These are phyloP conservation scores for Penicillium nucicola DNA, from an alignment of 495 filamentous ascomycete species.

Conservation along the genomic window DNA sequence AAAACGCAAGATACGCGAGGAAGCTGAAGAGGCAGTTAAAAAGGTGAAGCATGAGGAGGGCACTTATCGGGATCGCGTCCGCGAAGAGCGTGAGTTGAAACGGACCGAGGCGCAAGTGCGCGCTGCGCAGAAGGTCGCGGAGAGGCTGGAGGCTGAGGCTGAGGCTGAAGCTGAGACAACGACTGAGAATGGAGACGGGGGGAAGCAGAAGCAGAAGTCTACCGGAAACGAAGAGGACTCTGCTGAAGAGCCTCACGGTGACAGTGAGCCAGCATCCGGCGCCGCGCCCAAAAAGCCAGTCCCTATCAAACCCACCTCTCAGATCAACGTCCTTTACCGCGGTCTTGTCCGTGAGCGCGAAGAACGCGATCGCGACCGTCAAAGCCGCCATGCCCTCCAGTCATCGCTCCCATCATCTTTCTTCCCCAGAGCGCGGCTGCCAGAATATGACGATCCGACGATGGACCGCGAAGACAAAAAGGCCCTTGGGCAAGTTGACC, in stretches of 20 bases:
- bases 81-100: conserved; percentile 67
- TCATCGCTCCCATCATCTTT: conserved; percentile 53
- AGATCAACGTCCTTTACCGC: conserved; percentile 76
- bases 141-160: conserved; percentile 61
- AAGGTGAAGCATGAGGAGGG: conserved; percentile 64
- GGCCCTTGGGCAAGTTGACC: conserved; percentile 47
- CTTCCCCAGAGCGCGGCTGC: conserved; percentile 45
- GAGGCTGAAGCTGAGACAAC: conserved; percentile 9
- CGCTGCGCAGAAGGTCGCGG: conserved; percentile 79
- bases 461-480: conserved; percentile 54
- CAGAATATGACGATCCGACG: conserved; percentile 50
- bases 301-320: conserved; percentile 47
- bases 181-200: conserved; percentile 16
- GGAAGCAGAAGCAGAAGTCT: conserved; percentile 5
- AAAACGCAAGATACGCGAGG: conserved; percentile 76
- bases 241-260: conserved; percentile 9
- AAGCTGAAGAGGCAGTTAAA: conserved; percentile 55
- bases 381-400: conserved; percentile 68
- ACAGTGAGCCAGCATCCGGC: conserved; percentile 12
- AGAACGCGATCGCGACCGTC: conserved; percentile 64
- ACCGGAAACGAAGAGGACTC: not conserved
- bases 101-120: conserved; percentile 63
- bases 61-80: conserved; percentile 72
- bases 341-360: conserved; percentile 66
- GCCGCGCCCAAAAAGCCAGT: conserved; percentile 19